These are phyloP conservation scores for Suillus hirtellus DNA, from an alignment of 768 basidiomycete genomes.

Conservation along the genomic window DNA sequence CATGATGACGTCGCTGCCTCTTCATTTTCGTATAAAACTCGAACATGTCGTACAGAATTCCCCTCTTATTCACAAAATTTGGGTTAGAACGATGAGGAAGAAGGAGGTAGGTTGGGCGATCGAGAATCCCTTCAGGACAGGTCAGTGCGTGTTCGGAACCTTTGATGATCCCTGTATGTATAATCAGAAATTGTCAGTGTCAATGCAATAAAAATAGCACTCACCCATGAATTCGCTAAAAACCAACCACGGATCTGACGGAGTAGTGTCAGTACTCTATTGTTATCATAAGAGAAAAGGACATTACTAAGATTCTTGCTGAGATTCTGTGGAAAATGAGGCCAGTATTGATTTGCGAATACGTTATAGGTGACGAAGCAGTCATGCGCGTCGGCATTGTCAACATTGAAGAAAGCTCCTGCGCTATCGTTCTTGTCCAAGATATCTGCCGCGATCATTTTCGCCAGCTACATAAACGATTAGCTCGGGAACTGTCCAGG, in stretches of 20 bases:
- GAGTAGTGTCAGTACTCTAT: conserved; percentile 1
- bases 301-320: conserved; percentile 55
- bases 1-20: conserved; percentile 41
- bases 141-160: conserved; percentile 58
- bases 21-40: conserved; percentile 51
- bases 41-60: conserved; percentile 54
- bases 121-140: conserved; percentile 40
- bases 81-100: conserved; percentile 54
- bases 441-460: conserved; percentile 29
- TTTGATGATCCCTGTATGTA: conserved; percentile 52
- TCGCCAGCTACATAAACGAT: conserved; percentile 19
- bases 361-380: conserved; percentile 43
- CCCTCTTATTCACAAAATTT: conserved; percentile 52
- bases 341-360: conserved; percentile 59
- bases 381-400: conserved; percentile 20
- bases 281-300: background rate
- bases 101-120: conserved; percentile 42
- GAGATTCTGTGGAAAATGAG: conserved; percentile 50
- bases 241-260: conserved; percentile 57
- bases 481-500: background rate
- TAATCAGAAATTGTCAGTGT: background rate
- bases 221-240: conserved; percentile 69
- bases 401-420: conserved; percentile 15
- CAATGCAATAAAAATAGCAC: conserved; percentile 10
- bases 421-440: conserved; percentile 32